Evolutionary conservation across 2,329 filamentous ascomycete species (phyloP), one percentile per base, ranked within the genome.

Genomic region (Cladophialophora psammophila): DNA sequence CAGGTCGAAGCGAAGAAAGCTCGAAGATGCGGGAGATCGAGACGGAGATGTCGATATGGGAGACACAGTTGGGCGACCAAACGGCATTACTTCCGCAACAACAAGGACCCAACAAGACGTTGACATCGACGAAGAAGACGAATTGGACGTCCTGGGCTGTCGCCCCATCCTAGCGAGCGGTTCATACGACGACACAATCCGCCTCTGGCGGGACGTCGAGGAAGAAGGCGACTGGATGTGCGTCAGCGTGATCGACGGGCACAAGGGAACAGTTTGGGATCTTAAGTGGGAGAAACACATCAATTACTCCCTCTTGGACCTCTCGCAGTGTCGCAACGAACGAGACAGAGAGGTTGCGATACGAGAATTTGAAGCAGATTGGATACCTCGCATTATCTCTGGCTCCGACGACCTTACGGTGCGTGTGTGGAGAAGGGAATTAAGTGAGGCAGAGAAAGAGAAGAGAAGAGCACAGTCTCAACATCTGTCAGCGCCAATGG

Each of bases 221-320:
- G 94, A 97, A 81, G 94, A 97, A 78, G 94, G 97, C 75, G 94
- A 98, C 77, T 99, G 95, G 95, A 91, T 91, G 10, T 96, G 94
- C 75, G 91, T 97, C 34, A 87, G 91, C 9, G 87, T 93, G 54
- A 82, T 98, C 32, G 87, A 90, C 72, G 93, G 91, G 0, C 94
- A 98, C 76, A 82, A 81, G 34, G 91, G 90, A 1, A 99, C 95
- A 2, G 94, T 98, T 10, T 99, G 95, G 95, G 91, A 88, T 71
- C 77, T 97, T 13, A 89, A 94, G 63, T 90, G 88, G 78, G 87
- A 90, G 73, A 32, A 42, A 5, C 55, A 68, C 55, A 67, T 73
- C 61, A 69, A 72, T 38, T 67, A 70, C 45, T 31, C 64, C 6
- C 18, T 59, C 4, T 59, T 69, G 38, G 48, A 69, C 52, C 60